Evolutionary conservation across 2,329 filamentous ascomycete genomes (phyloP).

Genomic region (Xylariaceae sp.): DNA sequence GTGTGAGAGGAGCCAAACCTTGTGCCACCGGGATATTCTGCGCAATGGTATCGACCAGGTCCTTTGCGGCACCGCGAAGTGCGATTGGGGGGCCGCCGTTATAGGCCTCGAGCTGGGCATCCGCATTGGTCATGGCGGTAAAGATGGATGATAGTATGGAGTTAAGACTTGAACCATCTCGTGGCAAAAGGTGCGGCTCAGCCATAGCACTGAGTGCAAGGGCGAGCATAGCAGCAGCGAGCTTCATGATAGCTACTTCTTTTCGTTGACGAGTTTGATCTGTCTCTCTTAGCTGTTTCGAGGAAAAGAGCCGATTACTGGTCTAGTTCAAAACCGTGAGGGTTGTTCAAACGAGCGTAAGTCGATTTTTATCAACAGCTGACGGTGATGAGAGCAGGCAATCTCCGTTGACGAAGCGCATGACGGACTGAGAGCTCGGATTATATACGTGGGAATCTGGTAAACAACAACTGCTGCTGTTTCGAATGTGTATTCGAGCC

Average conservation of each 20-base stretch:
- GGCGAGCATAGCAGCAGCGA: not conserved
- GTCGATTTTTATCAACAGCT: not conserved
- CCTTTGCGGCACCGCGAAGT: conserved; percentile 16
- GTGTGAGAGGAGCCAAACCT: conserved; percentile 18
- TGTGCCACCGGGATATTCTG: not conserved
- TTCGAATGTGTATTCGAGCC: too few species aligned
- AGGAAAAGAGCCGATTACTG: too few species aligned
- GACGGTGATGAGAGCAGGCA: not conserved
- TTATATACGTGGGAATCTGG: too few species aligned
- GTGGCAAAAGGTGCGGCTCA: not conserved
- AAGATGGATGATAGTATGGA: conserved; percentile 12
- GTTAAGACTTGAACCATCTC: conserved; percentile 2
- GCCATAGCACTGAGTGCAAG: conserved; percentile 2
- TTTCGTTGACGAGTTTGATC: not conserved
- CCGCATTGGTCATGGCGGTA: conserved; percentile 19
- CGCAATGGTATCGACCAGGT: conserved; percentile 16
- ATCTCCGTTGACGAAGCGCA: too few species aligned
- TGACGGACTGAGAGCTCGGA: too few species aligned
- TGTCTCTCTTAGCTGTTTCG: too few species aligned
- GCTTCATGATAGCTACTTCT: conserved; percentile 24
- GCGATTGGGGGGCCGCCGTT: conserved; percentile 9
- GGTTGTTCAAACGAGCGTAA: not conserved
- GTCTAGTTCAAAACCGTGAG: too few species aligned
- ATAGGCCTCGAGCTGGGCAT: conserved; percentile 21
- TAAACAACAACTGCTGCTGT: too few species aligned